phyloP scores from a whole-genome alignment of 2,329 filamentous ascomycete species.

The Zopfia rhizophila region DNA sequence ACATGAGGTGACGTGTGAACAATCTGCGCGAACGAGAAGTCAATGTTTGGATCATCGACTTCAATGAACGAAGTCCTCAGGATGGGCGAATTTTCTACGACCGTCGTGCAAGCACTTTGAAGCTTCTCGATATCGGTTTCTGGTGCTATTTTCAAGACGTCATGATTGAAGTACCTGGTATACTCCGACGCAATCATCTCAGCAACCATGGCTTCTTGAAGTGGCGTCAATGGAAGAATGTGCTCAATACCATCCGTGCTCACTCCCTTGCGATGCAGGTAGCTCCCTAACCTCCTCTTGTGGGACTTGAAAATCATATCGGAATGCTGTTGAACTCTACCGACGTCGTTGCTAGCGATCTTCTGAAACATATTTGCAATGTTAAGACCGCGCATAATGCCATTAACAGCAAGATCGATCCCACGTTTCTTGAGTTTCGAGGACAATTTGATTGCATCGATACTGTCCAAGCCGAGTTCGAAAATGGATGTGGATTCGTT shows the following conservation, averaged over 20 bases:
- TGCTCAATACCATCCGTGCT: constrained; percentile 61
- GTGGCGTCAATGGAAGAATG: constrained; percentile 78
- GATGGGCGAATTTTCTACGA: constrained; percentile 73
- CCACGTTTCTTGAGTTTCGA: constrained; percentile 72
- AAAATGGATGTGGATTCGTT: constrained; percentile 73
- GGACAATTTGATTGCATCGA: constrained; percentile 87
- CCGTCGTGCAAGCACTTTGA: constrained; percentile 68
- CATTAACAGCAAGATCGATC: constrained; percentile 74
- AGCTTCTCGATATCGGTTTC: constrained; percentile 67
- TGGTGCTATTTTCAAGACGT: constrained; percentile 71
- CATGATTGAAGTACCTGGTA: constrained; percentile 84
- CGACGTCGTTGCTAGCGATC: constrained; percentile 16
- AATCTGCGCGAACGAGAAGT: constrained; percentile 67
- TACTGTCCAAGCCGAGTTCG: constrained; percentile 88
- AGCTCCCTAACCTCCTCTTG: constrained; percentile 46
- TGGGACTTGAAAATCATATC: constrained; percentile 29
- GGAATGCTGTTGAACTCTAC: constrained; percentile 5
- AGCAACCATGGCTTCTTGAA: constrained; percentile 87
- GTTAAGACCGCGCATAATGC: constrained; percentile 78
- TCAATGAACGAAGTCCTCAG: constrained; percentile 78
- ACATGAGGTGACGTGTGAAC: constrained; percentile 51
- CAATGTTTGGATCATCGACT: constrained; percentile 69
- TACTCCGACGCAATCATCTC: constrained; percentile 83
- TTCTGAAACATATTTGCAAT: constrained; percentile 68
- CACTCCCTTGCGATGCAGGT: constrained; percentile 50